Percentiles rank a stretch among this genome's conserved stretches.
Conservation (phyloP, 768 basidiomycete genomes). For the Pholiota conissans region DNA sequence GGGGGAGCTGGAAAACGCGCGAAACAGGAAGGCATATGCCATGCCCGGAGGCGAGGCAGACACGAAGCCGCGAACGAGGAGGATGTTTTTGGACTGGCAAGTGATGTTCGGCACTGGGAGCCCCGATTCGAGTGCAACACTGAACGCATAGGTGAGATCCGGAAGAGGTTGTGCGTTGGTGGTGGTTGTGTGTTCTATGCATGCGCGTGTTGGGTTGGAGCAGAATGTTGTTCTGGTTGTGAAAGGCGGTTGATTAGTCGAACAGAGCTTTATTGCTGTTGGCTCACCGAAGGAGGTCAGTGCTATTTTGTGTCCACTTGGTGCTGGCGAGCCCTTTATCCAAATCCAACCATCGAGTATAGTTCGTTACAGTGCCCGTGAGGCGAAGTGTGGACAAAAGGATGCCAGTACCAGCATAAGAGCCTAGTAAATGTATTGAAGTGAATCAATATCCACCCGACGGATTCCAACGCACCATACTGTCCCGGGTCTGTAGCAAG, state of each 20-base stretch:
- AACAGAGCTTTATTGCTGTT: not conserved
- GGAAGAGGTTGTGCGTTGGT: constrained; percentile 13
- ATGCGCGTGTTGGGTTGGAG: constrained; percentile 64
- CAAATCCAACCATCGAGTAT: constrained; percentile 69
- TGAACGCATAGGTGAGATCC: constrained; percentile 46
- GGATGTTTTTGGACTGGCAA: constrained; percentile 55
- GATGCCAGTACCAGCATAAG: constrained; percentile 67
- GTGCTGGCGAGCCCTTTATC: constrained; percentile 60
- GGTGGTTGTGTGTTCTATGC: constrained; percentile 53
- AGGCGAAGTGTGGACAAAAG: constrained; percentile 50
- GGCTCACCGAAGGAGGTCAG: constrained; percentile 48
- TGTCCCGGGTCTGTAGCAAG: constrained; percentile 56
- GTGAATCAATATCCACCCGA: too few relatives aligned
- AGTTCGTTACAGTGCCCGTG: constrained; percentile 42
- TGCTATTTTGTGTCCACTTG: constrained; percentile 55
- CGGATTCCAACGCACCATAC: constrained; percentile 45
- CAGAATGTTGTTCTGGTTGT: constrained; percentile 51
- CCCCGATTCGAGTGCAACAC: constrained; percentile 42
- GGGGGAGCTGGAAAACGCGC: constrained; percentile 39
- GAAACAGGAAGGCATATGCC: constrained; percentile 65
- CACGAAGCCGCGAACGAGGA: constrained; percentile 53
- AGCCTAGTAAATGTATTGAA: constrained; percentile 41
- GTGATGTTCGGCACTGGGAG: constrained; percentile 60
- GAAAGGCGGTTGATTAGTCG: not conserved
- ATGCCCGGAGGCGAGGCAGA: constrained; percentile 49